phyloP scores from a whole-genome alignment of 2,329 filamentous ascomycete genomes.

The Phialophora expanda region DNA sequence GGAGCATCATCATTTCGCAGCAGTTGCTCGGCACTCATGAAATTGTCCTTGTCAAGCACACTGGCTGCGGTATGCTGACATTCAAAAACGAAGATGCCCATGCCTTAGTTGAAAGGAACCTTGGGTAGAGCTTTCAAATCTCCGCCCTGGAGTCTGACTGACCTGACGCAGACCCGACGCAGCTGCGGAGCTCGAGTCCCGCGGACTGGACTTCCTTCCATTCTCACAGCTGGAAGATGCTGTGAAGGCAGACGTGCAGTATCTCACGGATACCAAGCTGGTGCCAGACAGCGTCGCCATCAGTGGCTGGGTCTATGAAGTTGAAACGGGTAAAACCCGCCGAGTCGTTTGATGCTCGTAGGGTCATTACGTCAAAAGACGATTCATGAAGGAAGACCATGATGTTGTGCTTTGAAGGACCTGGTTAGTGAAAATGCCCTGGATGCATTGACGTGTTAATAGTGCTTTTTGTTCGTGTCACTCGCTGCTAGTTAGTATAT shows the following conservation, averaged over 20 bases:
- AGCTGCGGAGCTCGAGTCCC: slow-evolving; percentile 37
- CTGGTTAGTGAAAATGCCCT: not conserved
- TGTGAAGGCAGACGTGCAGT: slow-evolving; percentile 69
- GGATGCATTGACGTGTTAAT: not conserved
- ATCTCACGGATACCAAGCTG: slow-evolving; percentile 63
- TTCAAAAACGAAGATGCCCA: slow-evolving; percentile 66
- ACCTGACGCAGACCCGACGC: slow-evolving; percentile 29
- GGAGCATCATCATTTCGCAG: slow-evolving; percentile 77
- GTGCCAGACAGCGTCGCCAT: slow-evolving; percentile 66
- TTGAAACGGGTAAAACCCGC: slow-evolving; percentile 70
- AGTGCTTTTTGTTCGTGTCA: not conserved
- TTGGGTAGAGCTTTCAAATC: slow-evolving; percentile 49
- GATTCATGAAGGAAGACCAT: not conserved
- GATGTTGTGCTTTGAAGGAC: not conserved
- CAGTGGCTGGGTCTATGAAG: slow-evolving; percentile 78
- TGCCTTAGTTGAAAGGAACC: slow-evolving; percentile 63
- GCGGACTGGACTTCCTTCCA: slow-evolving; percentile 65
- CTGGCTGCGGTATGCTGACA: slow-evolving; percentile 73
- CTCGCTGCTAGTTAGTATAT: not conserved
- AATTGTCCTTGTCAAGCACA: slow-evolving; percentile 76
- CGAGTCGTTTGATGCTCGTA: slow-evolving; percentile 49
- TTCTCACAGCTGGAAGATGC: slow-evolving; percentile 69
- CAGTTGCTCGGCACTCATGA: slow-evolving; percentile 78
- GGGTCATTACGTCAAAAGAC: not conserved
- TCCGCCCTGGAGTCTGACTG: not conserved